A percentile compares a stretch with the other conserved stretches of the same genome.
Evolutionary conservation across 106 monocot genomes (phyloP).

Genomic region (Dendrobium nobile): DNA sequence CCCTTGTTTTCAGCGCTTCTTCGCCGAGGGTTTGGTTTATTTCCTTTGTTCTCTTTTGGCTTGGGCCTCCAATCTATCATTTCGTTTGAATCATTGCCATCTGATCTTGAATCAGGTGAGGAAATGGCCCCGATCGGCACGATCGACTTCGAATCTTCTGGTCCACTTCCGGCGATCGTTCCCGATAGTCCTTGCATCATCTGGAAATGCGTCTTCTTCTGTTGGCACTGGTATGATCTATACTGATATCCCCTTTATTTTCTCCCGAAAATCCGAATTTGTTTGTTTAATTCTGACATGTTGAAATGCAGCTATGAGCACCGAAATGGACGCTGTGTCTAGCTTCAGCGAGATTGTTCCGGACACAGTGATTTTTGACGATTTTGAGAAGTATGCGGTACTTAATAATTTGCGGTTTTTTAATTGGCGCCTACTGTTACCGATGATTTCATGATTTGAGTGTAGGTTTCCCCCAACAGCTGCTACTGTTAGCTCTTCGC

Average conservation of each 20-base stretch:
- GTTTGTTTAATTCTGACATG: slow-evolving; percentile 9
- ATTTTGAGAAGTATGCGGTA: slow-evolving; percentile 62
- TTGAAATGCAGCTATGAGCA: slow-evolving; percentile 18
- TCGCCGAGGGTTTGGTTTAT: background rate
- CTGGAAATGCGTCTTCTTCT: slow-evolving; percentile 30
- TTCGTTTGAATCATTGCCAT: background rate
- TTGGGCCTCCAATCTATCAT: background rate
- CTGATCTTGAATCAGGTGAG: background rate
- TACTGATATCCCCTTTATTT: background rate
- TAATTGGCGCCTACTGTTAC: background rate
- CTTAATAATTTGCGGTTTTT: background rate
- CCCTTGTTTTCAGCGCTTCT: background rate
- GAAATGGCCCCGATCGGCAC: background rate
- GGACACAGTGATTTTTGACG: slow-evolving; percentile 91
- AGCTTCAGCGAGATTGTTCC: slow-evolving; percentile 97
- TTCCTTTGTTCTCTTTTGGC: background rate
- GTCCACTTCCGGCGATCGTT: slow-evolving; percentile 11
- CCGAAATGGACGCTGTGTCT: slow-evolving; percentile 80
- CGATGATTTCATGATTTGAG: slow-evolving; percentile 4
- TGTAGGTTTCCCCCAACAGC: slow-evolving; percentile 91
- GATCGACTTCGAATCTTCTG: background rate
- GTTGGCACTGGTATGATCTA: slow-evolving; percentile 16
- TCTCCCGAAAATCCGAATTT: background rate
- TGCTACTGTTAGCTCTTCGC: slow-evolving; percentile 87
- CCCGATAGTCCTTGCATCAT: slow-evolving; percentile 12